Evolutionary conservation across 1,284 basidiomycete genomes (phyloP).

Genomic region (Apiotrichum domesticum): DNA sequence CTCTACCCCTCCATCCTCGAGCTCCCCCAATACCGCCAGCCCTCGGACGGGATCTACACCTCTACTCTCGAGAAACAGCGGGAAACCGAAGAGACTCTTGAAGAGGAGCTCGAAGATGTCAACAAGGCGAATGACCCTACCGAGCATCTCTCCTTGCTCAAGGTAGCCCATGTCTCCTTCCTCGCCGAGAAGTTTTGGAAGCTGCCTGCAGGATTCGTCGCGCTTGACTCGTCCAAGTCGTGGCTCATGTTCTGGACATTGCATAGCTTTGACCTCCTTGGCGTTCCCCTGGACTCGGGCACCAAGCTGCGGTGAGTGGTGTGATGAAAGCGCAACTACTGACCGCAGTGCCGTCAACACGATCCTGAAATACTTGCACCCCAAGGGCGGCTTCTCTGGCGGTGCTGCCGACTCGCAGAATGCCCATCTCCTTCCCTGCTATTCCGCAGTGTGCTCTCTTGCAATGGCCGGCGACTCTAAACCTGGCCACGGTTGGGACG

Average conservation of each 20-base stretch:
- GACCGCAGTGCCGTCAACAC: constrained; percentile 48
- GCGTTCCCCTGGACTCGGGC: constrained; percentile 66
- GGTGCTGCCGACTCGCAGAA: constrained; percentile 71
- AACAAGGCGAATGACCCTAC: not conserved
- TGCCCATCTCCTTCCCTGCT: constrained; percentile 83
- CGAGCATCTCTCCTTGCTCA: not conserved
- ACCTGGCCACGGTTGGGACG: constrained; percentile 68
- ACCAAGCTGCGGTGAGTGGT: constrained; percentile 63
- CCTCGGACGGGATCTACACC: constrained; percentile 56
- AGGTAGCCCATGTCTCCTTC: constrained; percentile 34
- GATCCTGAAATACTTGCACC: constrained; percentile 68
- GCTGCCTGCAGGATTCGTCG: constrained; percentile 65
- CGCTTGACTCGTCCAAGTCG: constrained; percentile 82
- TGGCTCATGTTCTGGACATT: constrained; percentile 90
- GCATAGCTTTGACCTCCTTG: constrained; percentile 70
- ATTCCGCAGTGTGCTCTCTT: constrained; percentile 77
- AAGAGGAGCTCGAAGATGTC: constrained; percentile 4
- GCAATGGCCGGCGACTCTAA: constrained; percentile 65
- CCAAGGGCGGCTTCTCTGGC: constrained; percentile 82
- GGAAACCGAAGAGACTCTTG: constrained; percentile 61
- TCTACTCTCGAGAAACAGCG: constrained; percentile 60
- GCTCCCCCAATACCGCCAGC: constrained; percentile 3
- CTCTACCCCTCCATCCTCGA: not conserved
- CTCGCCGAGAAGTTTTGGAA: constrained; percentile 31
- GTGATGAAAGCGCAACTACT: not conserved